Conservation (phyloP, 345 rosid genomes). For the Syzygium aqueum region DNA sequence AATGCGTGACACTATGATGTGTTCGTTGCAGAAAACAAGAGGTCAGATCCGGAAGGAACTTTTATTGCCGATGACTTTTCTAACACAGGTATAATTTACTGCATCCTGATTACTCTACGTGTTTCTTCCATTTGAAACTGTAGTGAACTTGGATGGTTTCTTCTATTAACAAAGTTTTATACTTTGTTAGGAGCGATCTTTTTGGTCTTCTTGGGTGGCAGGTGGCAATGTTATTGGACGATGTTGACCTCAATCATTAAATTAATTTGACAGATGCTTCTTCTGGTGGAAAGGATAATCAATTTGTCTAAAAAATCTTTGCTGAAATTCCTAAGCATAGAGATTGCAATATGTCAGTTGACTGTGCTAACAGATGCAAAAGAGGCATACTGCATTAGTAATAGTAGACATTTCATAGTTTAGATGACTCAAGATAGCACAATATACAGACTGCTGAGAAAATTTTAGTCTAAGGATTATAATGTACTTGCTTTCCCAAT, state of each 20-base stretch:
- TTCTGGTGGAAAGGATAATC: background rate
- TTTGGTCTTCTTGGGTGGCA: background rate
- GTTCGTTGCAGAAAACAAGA: slow-evolving; percentile 55
- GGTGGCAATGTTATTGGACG: background rate
- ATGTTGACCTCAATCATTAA: background rate
- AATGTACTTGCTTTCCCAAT: background rate
- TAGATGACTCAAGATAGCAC: background rate
- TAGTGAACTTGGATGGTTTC: background rate
- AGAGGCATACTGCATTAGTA: background rate
- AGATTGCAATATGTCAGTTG: background rate
- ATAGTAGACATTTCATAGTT: background rate
- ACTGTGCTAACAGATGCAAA: background rate
- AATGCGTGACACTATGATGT: background rate
- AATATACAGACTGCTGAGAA: background rate
- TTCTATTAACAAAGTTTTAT: background rate
- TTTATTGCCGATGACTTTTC: slow-evolving; percentile 48
- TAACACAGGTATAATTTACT: slow-evolving; percentile 18
- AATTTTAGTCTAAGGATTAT: background rate
- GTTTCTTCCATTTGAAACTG: background rate
- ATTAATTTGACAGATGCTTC: background rate
- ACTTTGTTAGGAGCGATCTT: background rate
- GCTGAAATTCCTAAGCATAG: background rate
- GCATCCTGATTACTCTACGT: background rate
- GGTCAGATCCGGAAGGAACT: slow-evolving; percentile 46
- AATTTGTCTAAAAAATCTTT: background rate